A percentile compares a stretch with the other conserved stretches of the same genome.
Conservation (phyloP, 2,329 filamentous ascomycete species). For the Xylaria sp. region DNA sequence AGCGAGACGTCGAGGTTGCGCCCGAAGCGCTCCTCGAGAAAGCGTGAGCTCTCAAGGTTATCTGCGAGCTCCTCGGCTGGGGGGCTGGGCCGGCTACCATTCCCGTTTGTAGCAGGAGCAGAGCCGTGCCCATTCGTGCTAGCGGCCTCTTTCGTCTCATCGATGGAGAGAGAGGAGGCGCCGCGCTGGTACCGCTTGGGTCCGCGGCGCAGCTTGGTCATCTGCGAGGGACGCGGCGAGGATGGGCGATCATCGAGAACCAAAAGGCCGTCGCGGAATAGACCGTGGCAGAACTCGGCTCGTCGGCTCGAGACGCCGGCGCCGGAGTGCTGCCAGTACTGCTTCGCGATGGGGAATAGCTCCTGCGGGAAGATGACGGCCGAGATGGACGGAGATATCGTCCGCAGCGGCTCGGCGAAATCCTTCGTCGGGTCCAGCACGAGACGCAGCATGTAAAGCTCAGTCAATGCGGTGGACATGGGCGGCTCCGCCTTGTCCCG, state of each 20-base stretch:
- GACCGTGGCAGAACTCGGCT: constrained; percentile 83
- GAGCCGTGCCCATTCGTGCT: constrained; percentile 32
- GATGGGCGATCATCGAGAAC: constrained; percentile 39
- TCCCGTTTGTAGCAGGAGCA: constrained; percentile 15
- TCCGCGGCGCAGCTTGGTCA: constrained; percentile 63
- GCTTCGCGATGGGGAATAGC: constrained; percentile 76
- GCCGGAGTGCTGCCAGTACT: constrained; percentile 96
- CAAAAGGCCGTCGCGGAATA: constrained; percentile 72
- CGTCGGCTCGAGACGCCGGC: constrained; percentile 90
- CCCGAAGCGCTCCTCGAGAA: constrained; percentile 93
- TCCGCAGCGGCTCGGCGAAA: constrained; percentile 56
- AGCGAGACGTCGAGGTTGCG: constrained; percentile 84
- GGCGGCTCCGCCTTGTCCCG: constrained; percentile 60
- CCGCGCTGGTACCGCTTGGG: constrained; percentile 78
- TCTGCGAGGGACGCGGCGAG: constrained; percentile 35
- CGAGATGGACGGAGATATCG: constrained; percentile 65
- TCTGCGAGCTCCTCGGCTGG: constrained; percentile 44
- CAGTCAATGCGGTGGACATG: constrained; percentile 51
- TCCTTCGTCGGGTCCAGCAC: constrained; percentile 63
- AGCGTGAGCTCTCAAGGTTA: constrained; percentile 72
- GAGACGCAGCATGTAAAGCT: constrained; percentile 66
- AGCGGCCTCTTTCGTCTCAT: constrained; percentile 33
- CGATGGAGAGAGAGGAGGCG: constrained; percentile 51
- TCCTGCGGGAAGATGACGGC: constrained; percentile 74
- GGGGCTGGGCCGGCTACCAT: constrained; percentile 25